Percentiles rank a stretch among this genome's conserved stretches.
Conservation (phyloP, 371 early-diverging fungal genomes). For the Mortierella sp. region DNA sequence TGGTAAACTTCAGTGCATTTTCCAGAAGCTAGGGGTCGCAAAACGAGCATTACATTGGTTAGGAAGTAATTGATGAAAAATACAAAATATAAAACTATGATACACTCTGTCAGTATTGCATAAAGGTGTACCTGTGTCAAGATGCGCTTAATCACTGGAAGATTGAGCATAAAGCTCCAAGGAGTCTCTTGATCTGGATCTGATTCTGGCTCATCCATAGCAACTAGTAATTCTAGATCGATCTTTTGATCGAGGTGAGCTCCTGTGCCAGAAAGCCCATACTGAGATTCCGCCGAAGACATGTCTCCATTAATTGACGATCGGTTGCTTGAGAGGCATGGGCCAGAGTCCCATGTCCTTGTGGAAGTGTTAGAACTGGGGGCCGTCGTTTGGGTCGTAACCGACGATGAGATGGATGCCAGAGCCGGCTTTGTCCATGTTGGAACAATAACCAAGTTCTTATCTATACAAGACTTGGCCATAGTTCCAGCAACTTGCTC, state of each 20-base stretch:
- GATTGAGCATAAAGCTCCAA: constrained; percentile 50
- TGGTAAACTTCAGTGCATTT: constrained; percentile 58
- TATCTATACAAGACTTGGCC: constrained; percentile 34
- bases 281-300: constrained; percentile 16
- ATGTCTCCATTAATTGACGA: constrained; percentile 11
- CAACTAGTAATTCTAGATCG: constrained; percentile 26
- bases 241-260: constrained; percentile 16
- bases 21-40: constrained; percentile 23
- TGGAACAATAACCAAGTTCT: constrained; percentile 19
- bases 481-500: constrained; percentile 36
- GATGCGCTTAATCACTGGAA: constrained; percentile 43
- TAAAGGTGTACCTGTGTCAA: constrained; percentile 42
- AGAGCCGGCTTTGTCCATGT: constrained; percentile 26
- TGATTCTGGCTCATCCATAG: constrained; percentile 29
- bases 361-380: not conserved
- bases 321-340: not conserved
- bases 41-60: not conserved
- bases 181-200: constrained; percentile 30
- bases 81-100: not conserved
- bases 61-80: not conserved
- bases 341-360: not conserved
- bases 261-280: not conserved
- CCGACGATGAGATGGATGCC: constrained; percentile 9
- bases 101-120: not conserved
- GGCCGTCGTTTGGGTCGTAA: not conserved